Base-by-base conservation (phyloP, 129 eudicot species). In the Kitagawia praeruptora region DNA sequence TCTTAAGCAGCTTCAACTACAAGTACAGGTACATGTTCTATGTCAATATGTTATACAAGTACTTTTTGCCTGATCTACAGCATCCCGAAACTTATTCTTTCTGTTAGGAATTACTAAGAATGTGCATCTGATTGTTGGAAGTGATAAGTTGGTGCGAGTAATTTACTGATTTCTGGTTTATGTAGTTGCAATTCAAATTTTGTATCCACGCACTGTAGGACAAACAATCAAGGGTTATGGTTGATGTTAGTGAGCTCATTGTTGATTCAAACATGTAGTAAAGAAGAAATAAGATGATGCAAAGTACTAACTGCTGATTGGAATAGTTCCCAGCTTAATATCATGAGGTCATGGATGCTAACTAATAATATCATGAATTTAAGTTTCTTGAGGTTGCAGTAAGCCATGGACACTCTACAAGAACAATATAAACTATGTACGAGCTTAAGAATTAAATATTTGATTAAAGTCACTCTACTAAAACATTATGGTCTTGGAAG, bases 1-100 rank as follows among this genome's bases (percentile, higher is more conserved):
- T 85, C 87, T 95, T 80, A 95, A 95, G 82, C 97, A 95, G 85
- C 98, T 95, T 45, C 97, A 95, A 77, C 84, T 95, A 34, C 92
- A 95, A 87, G 98, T 95, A 47, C 98, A 95, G 97, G 98, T 95
- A 79, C 37, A 34, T 34, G 37, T 56, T 49, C 49, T 40, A 19
- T 82, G 19, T 69, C 37, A 54, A 4, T 69, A 2, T 19, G 37
- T 78, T 78, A 56, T 71, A 16, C 2, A 12, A 34, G 13, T 7
- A 9, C 66, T 8, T 39, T 39, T 21, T 4, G 1, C 42, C 74
- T 16, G 75, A 41, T 71, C 45, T 71, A 38, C 18, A 71, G 19
- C 75, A 19, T 73, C 3, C 3, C 21, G 49, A 10, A 23, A 10
- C 15, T 1, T n/a, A 40, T 7, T 39, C 47, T 39, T 40, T 71